Base-by-base conservation (phyloP, 2,329 filamentous ascomycete genomes). In the Colletotrichum graminicola region DNA sequence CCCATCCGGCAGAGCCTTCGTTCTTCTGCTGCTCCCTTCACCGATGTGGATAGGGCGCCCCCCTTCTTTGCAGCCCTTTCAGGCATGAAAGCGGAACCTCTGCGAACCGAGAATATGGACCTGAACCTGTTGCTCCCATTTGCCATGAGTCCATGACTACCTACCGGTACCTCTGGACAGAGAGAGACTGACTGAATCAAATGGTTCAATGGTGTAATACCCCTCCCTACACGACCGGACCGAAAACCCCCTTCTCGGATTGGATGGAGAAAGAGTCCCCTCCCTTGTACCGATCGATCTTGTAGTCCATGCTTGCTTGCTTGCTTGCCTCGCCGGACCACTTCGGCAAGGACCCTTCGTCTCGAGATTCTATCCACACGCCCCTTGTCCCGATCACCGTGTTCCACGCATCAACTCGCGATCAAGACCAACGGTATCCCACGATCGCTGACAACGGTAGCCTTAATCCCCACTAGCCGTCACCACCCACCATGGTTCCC, bases 361-460 rank as follows among this genome's bases (percentile, higher is more conserved):
- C 49, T 21, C 29, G 10, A 16, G 21, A 32, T 36, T n/a, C 49
- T 62, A 61, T 71, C 41, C 64, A 39, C 62, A 55, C 67, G n/a
- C 63, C 67, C 59, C 63, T 16, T 36, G 34, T 32, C 49, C 71
- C 73, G 71, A 73, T 74, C 73, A 71, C 66, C 60, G 51, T 26
- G 49, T 66, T 39, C 69, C 47, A 63, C 32, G 62, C 72, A 51
- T 43, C 47, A 5, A 56, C 59, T 66, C 54, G 54, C 70, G 72
- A 74, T 74, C 72, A 74, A 73, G 62, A 26, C 59, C 70, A 64
- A 64, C 59, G 60, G 62, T 29, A 64, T 62, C 32, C 32, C 66
- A 59, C 45, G 67, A 71, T 71, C 62, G 71, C 45, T 67, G 54
- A 49, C 65, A 68, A 43, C 39, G 62, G 57, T 41, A 54, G 62